A percentile compares a stretch with the other conserved stretches of the same genome.
These are phyloP conservation scores for Sedum album DNA, from an alignment of 164 flowering plant genomes.

Conservation along the genomic window DNA sequence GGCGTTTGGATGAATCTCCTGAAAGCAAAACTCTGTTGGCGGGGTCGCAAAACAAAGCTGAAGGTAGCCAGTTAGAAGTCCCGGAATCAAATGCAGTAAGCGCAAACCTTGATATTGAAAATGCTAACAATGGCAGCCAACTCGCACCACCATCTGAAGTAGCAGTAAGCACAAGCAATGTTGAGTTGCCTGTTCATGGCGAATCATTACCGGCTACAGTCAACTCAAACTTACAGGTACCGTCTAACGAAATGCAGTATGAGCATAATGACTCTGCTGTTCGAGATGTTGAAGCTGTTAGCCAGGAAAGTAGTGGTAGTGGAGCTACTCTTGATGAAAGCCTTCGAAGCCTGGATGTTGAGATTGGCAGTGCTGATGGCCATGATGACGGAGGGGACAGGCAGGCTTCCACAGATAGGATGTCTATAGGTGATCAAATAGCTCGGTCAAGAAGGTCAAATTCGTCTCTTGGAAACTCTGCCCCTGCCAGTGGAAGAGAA, in stretches of 20 bases:
- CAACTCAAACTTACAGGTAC: constrained; percentile 31
- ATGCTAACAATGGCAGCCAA: constrained; percentile 13
- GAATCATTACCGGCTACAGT: constrained; percentile 40
- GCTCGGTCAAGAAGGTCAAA: constrained; percentile 52
- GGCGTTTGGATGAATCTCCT: constrained; percentile 53
- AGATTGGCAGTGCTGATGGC: constrained; percentile 99
- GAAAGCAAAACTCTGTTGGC: constrained; percentile 27
- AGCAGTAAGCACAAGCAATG: constrained; percentile 21
- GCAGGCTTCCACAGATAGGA: constrained; percentile 60
- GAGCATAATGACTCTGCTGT: constrained; percentile 65
- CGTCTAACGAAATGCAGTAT: constrained; percentile 77
- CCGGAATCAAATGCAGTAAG: constrained; percentile 26
- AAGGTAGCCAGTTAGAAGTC: constrained; percentile 29
- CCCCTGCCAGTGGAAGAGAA: constrained; percentile 49
- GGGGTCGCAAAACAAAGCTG: constrained; percentile 40
- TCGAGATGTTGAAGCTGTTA: constrained; percentile 92
- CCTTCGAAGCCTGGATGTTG: constrained; percentile 94
- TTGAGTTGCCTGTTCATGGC: constrained; percentile 27
- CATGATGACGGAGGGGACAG: constrained; percentile 98
- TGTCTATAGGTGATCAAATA: constrained; percentile 42
- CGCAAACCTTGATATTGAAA: constrained; percentile 28
- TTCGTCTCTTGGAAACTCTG: constrained; percentile 43
- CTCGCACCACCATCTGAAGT: neutral
- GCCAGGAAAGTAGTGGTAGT: constrained; percentile 95
- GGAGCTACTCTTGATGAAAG: constrained; percentile 99